phyloP scores from a whole-genome alignment of 345 rosid genomes.

The Eucalyptus tenuipes region DNA sequence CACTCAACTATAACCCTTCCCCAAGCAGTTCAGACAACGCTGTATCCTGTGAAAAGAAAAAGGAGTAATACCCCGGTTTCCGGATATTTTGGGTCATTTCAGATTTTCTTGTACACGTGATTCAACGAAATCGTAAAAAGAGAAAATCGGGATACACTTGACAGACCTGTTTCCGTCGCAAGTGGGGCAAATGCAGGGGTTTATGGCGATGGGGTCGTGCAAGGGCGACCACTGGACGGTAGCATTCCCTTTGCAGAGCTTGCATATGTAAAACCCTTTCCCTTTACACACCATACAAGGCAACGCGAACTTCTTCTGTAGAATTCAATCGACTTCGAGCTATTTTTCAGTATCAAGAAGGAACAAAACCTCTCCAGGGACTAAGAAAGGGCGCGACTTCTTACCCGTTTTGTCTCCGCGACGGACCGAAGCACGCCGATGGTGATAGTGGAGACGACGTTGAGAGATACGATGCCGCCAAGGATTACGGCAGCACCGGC shows the following conservation, averaged over 20 bases:
- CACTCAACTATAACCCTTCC: conserved; percentile 26
- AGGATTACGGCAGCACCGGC: conserved; percentile 1
- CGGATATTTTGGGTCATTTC: not conserved
- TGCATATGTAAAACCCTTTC: conserved; percentile 81
- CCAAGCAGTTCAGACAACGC: conserved; percentile 70
- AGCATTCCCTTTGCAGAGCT: conserved; percentile 69
- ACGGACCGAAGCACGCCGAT: not conserved
- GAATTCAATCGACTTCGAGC: not conserved
- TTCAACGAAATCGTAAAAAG: not conserved
- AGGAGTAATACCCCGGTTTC: not conserved
- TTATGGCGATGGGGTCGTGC: conserved; percentile 63
- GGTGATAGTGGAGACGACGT: not conserved
- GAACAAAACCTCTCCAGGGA: not conserved
- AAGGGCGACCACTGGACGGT: conserved; percentile 68
- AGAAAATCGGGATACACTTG: not conserved
- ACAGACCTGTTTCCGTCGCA: conserved; percentile 83
- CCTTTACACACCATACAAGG: conserved; percentile 56
- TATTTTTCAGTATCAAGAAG: not conserved
- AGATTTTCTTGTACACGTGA: not conserved
- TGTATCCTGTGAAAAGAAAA: conserved; percentile 41
- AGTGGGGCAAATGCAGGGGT: conserved; percentile 86
- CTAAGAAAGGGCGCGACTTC: not conserved
- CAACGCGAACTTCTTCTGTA: conserved; percentile 33
- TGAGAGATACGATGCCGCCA: conserved; percentile 1
- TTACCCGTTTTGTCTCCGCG: conserved; percentile 4